Percentiles rank a stretch among this genome's conserved stretches.
phyloP scores from a whole-genome alignment of 2,329 filamentous ascomycete species.

The Hypoxylon sp. region DNA sequence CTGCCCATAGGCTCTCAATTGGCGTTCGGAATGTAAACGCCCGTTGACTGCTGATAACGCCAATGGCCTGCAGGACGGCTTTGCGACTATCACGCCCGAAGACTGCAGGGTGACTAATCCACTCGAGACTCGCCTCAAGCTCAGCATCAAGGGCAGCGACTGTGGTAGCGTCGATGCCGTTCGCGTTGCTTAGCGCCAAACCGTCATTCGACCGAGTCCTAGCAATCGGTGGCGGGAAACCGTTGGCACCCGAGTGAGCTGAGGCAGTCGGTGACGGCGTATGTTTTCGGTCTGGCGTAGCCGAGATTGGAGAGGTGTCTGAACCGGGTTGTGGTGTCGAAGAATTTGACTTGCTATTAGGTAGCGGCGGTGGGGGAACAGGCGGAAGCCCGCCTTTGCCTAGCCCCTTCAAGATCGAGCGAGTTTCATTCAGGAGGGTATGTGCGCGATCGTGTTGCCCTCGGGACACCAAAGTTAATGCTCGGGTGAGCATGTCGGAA shows the following conservation, averaged over 20 bases:
- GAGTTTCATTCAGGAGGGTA: constrained; percentile 91
- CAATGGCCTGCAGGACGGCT: constrained; percentile 94
- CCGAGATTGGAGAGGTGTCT: constrained; percentile 60
- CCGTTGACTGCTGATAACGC: constrained; percentile 94
- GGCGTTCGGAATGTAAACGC: constrained; percentile 94
- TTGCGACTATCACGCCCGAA: constrained; percentile 95
- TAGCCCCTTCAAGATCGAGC: constrained; percentile 94
- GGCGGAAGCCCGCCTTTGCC: constrained; percentile 95
- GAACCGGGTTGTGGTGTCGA: constrained; percentile 63
- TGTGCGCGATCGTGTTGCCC: constrained; percentile 95
- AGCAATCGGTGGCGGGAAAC: constrained; percentile 59
- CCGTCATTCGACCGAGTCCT: constrained; percentile 69
- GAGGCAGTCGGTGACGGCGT: constrained; percentile 68
- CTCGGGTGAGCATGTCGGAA: constrained; percentile 96
- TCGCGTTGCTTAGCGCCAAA: constrained; percentile 66
- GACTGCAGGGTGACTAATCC: constrained; percentile 97
- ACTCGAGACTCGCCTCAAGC: constrained; percentile 90
- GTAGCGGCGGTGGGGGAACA: constrained; percentile 61
- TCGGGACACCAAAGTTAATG: constrained; percentile 88
- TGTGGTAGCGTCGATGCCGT: constrained; percentile 85
- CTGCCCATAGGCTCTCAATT: constrained; percentile 90
- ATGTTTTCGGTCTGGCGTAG: constrained; percentile 67
- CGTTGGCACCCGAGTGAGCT: constrained; percentile 57
- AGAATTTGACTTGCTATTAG: constrained; percentile 58
- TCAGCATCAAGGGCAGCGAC: constrained; percentile 92